Evolutionary conservation across 768 basidiomycete species (phyloP).

Genomic region (Phlebiopsis flavidoalba): DNA sequence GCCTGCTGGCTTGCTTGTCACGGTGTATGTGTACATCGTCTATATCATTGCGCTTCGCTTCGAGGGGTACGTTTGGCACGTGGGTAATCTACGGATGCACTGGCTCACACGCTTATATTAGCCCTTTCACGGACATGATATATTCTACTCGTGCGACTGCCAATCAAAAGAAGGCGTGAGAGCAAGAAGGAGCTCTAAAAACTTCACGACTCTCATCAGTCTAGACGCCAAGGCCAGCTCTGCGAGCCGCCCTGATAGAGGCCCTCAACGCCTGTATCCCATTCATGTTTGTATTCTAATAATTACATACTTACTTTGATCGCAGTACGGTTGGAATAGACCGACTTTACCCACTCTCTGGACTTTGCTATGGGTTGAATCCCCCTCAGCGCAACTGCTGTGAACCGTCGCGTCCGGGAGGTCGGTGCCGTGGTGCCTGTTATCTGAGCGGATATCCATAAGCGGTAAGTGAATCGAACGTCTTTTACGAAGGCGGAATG

Average conservation of each 20-base stretch:
- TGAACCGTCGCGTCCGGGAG: no score
- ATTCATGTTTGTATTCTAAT: background rate
- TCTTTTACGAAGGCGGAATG: no score
- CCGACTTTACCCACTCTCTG: no score
- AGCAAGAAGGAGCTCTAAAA: conserved; percentile 27
- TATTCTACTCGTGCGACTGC: conserved; percentile 50
- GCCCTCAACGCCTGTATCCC: conserved; percentile 6
- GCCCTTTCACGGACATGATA: conserved; percentile 81
- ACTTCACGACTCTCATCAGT: conserved; percentile 9
- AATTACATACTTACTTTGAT: background rate
- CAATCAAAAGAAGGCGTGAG: conserved; percentile 13
- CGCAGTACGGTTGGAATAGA: background rate
- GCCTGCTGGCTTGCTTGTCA: conserved; percentile 79
- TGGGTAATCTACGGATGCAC: background rate
- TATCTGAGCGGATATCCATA: no score
- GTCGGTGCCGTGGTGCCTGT: no score
- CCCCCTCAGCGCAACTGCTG: no score
- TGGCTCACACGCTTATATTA: conserved; percentile 17
- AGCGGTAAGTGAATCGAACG: no score
- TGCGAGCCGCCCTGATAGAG: background rate
- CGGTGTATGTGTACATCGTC: conserved; percentile 75
- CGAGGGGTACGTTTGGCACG: conserved; percentile 70
- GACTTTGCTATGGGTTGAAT: no score
- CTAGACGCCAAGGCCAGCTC: background rate
- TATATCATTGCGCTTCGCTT: conserved; percentile 81